Evolutionary conservation across 2,329 filamentous ascomycete species (phyloP), one percentile per base, ranked within the genome.

Genomic region (Epichloe hybrida): DNA sequence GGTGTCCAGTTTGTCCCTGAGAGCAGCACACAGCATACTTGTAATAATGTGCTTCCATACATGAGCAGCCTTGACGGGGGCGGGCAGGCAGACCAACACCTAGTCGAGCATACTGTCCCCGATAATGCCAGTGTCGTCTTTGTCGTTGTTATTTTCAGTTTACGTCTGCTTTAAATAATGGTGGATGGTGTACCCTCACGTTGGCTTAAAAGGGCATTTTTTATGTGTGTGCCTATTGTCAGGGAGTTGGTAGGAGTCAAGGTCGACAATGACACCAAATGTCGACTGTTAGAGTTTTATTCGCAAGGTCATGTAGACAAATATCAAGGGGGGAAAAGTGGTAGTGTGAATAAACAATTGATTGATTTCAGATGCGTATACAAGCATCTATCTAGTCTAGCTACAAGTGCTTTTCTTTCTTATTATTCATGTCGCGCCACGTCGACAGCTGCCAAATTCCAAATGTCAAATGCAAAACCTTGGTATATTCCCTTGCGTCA

Each of bases 1-100:
- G 83, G 0, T 87, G 83, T 66, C 79, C 81, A 0, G 69, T 83
- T 17, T 84, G 81, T 59, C 61, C 20, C 27, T 36, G 36, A 40
- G 46, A 44, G 48, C 20, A 5, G 35, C 12, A 12, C 8, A 6
- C 27, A 20, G 17, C 34, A 38, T 17, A 17, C 4, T 23, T 21
- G 3, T 5, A 37, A n/a, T 17, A 37, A n/a, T 17, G 5, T 43
- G 38, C n/a, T 20, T 12, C 17, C 17, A n/a, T 23, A 11, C 12
- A 11, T 1, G 5, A 38, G 23, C 7, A n/a, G 34, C 6, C 23
- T 12, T 37, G 15, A n/a, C 35, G 35, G 35, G 35, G 35, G 17
- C 8, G 9, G n/a, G 38, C 27, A 23, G 35, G 45, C 35, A 38
- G 23, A 38, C 20, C 1, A n/a, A 9, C 15, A 15, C 23, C 12